Evolutionary conservation across 2,329 filamentous ascomycete genomes (phyloP), one percentile per base, ranked within the genome.

Genomic region (Alternaria rosae): DNA sequence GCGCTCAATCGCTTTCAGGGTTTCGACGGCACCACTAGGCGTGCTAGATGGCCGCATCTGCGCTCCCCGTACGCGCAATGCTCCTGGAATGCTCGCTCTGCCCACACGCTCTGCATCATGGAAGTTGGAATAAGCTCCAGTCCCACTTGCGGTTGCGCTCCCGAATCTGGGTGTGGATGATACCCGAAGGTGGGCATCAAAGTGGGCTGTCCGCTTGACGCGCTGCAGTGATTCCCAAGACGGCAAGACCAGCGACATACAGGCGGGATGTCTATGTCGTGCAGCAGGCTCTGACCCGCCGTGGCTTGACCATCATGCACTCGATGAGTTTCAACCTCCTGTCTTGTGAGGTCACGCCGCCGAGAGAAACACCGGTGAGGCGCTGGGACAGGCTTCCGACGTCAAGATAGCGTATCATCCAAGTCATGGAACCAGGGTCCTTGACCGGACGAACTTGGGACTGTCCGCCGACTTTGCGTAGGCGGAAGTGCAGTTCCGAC

Each of bases 101-200:
- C 30, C 30, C 23, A 30, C 21, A 45, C 15, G 21, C 30, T 17
- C 13, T 23, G 23, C 32, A 23, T 57, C 52, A 61, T 62, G 58
- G 69, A 68, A 67, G 72, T 75, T 60, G 65, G 69, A 73, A 70
- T 75, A 75, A 75, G 72, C 72, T 73, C 72, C 70, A 67, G 71
- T 71, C 72, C 72, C 71, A 73, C 70, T 68, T 67, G 65, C 68
- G 68, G 66, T 70, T 70, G 61, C 69, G 65, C 65, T 65, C 64
- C 66, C 60, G 64, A 53, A 64, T 71, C 66, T 70, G 69, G 70
- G 69, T 67, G 63, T 61, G 61, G 53, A 63, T 61, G 65, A 62
- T 66, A 67, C 55, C 66, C 65, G 66, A 59, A 43, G 65, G 62
- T 70, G 67, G 68, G 65, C 64, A 56, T 57, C 59, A 68, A 65